A percentile compares a stretch with the other conserved stretches of the same genome.
phyloP scores from a whole-genome alignment of 139 green algal species.

The Picochlorum sp. region DNA sequence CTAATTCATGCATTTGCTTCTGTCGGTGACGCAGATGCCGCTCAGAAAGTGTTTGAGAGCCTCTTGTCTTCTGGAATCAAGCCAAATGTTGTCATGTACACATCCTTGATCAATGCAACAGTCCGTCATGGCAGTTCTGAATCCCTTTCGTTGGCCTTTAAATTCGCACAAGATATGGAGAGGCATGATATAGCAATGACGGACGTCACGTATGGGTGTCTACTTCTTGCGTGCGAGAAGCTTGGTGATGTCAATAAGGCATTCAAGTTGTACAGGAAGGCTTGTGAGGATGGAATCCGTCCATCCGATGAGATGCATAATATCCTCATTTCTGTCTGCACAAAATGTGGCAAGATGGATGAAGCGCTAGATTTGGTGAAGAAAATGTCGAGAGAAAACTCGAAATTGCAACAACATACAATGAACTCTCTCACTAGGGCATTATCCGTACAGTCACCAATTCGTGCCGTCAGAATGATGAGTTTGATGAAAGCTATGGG shows the following conservation, averaged over 20 bases:
- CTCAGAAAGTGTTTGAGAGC: slow-evolving; percentile 15
- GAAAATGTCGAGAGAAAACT: slow-evolving; percentile 26
- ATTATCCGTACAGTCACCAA: slow-evolving; percentile 6
- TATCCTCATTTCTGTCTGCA: slow-evolving; percentile 40
- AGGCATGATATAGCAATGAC: slow-evolving; percentile 18
- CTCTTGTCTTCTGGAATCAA: slow-evolving; percentile 9
- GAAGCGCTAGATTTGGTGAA: slow-evolving; percentile 55
- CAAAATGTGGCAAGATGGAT: slow-evolving; percentile 27
- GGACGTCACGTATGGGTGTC: slow-evolving; percentile 48
- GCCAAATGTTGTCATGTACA: slow-evolving; percentile 39
- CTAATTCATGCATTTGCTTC: slow-evolving; percentile 44
- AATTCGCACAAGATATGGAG: slow-evolving; percentile 32
- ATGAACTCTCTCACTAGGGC: slow-evolving; percentile 41
- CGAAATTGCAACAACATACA: slow-evolving; percentile 32
- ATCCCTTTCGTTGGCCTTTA: slow-evolving; percentile 16
- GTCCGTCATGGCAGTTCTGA: background rate
- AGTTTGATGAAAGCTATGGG: slow-evolving; percentile 29
- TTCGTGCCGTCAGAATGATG: slow-evolving; percentile 37
- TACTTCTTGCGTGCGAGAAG: slow-evolving; percentile 34
- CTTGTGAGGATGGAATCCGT: slow-evolving; percentile 25
- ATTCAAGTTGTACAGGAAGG: slow-evolving; percentile 41
- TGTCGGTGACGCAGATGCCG: slow-evolving; percentile 11
- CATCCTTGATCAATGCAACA: slow-evolving; percentile 42
- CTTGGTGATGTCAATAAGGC: slow-evolving; percentile 21
- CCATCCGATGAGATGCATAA: slow-evolving; percentile 45